Percentiles rank a stretch among this genome's conserved stretches.
Conservation (phyloP, 139 green algal genomes). For the Asterochloris sp. region DNA sequence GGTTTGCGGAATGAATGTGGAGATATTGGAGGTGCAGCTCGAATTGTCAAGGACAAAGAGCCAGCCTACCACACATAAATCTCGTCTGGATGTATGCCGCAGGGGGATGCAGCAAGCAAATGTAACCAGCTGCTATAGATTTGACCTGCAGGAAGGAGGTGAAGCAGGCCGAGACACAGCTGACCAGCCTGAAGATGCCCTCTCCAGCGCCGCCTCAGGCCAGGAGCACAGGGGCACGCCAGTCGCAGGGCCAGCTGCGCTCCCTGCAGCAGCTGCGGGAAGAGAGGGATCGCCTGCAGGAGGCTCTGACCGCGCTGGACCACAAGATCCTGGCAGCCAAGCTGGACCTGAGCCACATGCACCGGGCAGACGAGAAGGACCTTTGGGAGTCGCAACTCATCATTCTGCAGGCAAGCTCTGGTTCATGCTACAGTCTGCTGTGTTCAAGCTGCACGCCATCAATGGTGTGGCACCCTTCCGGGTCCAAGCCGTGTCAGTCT, state of each 20-base stretch:
- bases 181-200: neutral
- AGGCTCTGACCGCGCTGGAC: slow-evolving; percentile 27
- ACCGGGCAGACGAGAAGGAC: slow-evolving; percentile 28
- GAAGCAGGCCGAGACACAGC: neutral
- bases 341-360: slow-evolving; percentile 19
- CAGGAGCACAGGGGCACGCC: neutral
- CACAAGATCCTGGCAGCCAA: slow-evolving; percentile 27
- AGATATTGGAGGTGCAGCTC: too few species aligned
- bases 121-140: too few species aligned
- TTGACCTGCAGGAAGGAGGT: neutral
- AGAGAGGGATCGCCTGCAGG: neutral
- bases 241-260: neutral
- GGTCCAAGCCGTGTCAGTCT: neutral
- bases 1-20: too few species aligned
- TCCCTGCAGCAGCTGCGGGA: neutral
- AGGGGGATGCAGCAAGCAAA: too few species aligned
- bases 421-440: too few species aligned
- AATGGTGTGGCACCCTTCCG: too few species aligned
- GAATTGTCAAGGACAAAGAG: too few species aligned
- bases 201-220: too few species aligned
- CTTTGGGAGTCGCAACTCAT: slow-evolving; percentile 52
- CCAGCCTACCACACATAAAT: too few species aligned
- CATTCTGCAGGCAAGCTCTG: slow-evolving; percentile 38
- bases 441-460: too few species aligned
- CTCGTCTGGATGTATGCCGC: too few species aligned